Conservation (phyloP, 129 eudicot species). For the Chrysanthemum makinoi region DNA sequence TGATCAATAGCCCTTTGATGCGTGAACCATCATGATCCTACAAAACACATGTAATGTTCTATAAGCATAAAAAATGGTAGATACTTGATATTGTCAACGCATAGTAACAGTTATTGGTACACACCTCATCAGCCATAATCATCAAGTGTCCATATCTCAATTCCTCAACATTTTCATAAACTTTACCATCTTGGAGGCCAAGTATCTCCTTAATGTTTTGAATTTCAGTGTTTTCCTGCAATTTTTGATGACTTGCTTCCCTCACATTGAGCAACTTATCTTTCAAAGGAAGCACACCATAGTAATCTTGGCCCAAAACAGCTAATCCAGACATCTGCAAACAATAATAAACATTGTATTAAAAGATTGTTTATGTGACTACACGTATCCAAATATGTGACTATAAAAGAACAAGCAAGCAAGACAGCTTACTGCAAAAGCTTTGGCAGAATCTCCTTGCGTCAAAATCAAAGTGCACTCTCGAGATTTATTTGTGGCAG, state of each 20-base stretch:
- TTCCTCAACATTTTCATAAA: slow-evolving; percentile 60
- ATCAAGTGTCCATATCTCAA: slow-evolving; percentile 88
- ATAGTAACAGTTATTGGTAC: not conserved
- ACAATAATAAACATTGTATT: not conserved
- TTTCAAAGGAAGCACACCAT: slow-evolving; percentile 89
- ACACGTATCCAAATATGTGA: not conserved
- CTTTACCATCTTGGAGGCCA: slow-evolving; percentile 73
- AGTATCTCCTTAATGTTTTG: slow-evolving; percentile 72
- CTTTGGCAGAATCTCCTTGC: slow-evolving; percentile 96
- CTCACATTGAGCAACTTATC: slow-evolving; percentile 94
- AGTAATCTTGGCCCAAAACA: slow-evolving; percentile 69
- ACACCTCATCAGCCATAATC: slow-evolving; percentile 98
- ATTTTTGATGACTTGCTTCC: slow-evolving; percentile 79
- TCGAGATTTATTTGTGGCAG: slow-evolving; percentile 59
- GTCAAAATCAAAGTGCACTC: slow-evolving; percentile 83
- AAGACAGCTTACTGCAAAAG: slow-evolving; percentile 66
- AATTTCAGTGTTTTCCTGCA: slow-evolving; percentile 76
- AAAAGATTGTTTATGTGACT: not conserved
- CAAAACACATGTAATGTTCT: slow-evolving; percentile 13
- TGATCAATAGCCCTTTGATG: slow-evolving; percentile 85
- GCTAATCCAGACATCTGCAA: slow-evolving; percentile 79
- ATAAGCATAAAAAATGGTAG: not conserved
- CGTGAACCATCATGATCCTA: slow-evolving; percentile 99
- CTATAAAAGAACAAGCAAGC: not conserved
- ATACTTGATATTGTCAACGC: not conserved